Conservation (phyloP, 2,329 filamentous ascomycete genomes). For the Pestalotiopsis sp. region DNA sequence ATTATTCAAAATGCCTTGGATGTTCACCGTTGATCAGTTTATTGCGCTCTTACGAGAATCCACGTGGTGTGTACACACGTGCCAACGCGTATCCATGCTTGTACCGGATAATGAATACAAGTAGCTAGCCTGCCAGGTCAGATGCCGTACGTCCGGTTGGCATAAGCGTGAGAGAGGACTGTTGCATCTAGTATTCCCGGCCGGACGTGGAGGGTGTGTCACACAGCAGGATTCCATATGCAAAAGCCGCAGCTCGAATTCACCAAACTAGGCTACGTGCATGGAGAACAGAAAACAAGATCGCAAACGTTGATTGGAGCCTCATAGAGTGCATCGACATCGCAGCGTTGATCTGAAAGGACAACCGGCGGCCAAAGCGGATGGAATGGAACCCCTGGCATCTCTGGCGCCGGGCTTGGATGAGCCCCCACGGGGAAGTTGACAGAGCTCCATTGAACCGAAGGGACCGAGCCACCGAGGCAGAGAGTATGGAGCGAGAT, state of each 20-base stretch:
- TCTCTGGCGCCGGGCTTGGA: background rate
- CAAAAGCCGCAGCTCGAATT: background rate
- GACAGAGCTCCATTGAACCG: conserved; percentile 9
- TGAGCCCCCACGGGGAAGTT: background rate
- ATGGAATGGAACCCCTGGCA: background rate
- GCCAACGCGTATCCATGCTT: background rate
- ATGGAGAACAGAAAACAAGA: background rate
- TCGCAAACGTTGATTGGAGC: background rate
- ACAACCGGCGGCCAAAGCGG: background rate
- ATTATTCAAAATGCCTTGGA: background rate
- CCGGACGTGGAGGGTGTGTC: background rate
- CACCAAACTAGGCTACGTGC: background rate
- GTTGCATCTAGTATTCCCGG: background rate
- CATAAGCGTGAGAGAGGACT: background rate
- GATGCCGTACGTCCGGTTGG: background rate
- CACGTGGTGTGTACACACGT: background rate
- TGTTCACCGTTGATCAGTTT: background rate
- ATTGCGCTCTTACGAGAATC: background rate
- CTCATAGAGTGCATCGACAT: background rate
- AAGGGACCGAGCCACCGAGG: conserved; percentile 6
- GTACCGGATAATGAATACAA: background rate
- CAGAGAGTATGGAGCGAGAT: background rate
- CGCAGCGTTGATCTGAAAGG: background rate
- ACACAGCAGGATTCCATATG: background rate
- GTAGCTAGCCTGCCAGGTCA: background rate